A percentile compares a stretch with the other conserved stretches of the same genome.
Evolutionary conservation across 306 rosid species (phyloP).

Genomic region (Prunus armeniaca): DNA sequence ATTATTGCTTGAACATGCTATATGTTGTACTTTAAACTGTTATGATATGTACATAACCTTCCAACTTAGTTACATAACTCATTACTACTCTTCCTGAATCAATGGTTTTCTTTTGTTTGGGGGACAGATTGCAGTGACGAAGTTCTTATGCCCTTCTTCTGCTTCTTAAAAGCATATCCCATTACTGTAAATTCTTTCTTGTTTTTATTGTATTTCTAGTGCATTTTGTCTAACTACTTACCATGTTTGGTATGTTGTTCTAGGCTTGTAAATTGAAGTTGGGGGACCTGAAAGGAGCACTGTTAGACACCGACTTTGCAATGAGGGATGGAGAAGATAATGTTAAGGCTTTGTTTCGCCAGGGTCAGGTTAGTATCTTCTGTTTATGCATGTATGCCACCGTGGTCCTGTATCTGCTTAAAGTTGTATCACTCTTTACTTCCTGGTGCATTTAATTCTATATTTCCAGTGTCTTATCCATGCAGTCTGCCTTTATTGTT

Average conservation of each 20-base stretch:
- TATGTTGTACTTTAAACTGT: not conserved
- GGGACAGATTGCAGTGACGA: not conserved
- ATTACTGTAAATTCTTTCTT: not conserved
- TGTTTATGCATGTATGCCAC: not conserved
- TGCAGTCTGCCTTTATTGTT: not conserved
- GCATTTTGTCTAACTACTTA: not conserved
- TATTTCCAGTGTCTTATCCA: not conserved
- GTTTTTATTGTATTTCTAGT: not conserved
- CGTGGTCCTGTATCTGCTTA: not conserved
- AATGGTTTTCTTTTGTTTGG: not conserved
- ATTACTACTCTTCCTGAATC: not conserved
- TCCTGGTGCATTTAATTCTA: not conserved
- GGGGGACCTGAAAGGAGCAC: conserved; percentile 87
- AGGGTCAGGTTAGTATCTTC: conserved; percentile 83
- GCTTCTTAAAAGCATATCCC: not conserved
- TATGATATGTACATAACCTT: not conserved
- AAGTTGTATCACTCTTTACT: not conserved
- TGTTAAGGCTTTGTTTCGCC: conserved; percentile 93
- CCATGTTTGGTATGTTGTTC: conserved; percentile 8
- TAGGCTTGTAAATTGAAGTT: conserved; percentile 92
- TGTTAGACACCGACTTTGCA: conserved; percentile 89
- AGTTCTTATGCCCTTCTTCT: not conserved
- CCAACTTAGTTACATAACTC: not conserved
- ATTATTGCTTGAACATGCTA: no score
- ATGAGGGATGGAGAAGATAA: conserved; percentile 86